phyloP scores from a whole-genome alignment of 2,329 filamentous ascomycete genomes.

The Pleoardoris graminearum region DNA sequence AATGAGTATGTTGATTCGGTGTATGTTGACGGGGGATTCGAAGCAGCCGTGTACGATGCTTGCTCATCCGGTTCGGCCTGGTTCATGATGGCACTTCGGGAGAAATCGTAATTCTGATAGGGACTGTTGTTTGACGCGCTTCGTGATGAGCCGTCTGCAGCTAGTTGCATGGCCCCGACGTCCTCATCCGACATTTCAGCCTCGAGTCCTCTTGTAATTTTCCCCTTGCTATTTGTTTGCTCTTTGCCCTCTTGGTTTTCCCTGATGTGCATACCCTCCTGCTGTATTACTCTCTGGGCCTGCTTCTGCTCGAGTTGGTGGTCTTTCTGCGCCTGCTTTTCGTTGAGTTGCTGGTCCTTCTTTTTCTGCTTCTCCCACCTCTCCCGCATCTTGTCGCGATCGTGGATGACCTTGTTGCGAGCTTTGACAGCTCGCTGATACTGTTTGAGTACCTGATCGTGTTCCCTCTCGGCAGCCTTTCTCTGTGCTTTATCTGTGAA shows the following conservation, averaged over 20 bases:
- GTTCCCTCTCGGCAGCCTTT: conserved; percentile 71
- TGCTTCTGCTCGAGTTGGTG: conserved; percentile 34
- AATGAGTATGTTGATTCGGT: conserved; percentile 27
- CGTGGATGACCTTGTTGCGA: conserved; percentile 65
- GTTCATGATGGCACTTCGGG: conserved; percentile 33
- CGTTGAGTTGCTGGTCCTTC: conserved; percentile 44
- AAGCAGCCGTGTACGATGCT: conserved; percentile 14
- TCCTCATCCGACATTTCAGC: conserved; percentile 23
- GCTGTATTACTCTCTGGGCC: conserved; percentile 30
- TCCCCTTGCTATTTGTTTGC: conserved; percentile 10
- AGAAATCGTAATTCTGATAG: conserved; percentile 37
- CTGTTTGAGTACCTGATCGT: conserved; percentile 63
- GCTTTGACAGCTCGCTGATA: conserved; percentile 70
- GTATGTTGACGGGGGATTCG: conserved; percentile 3
- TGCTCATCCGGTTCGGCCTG: conserved; percentile 31
- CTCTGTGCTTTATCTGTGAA: conserved; percentile 67
- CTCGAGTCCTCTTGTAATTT: conserved; percentile 13
- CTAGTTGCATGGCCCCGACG: conserved; percentile 27
- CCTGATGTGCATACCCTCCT: conserved; percentile 7
- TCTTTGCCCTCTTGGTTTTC: conserved; percentile 11
- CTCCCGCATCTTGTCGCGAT: conserved; percentile 63
- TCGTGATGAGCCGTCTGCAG: conserved; percentile 4
- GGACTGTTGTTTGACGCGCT: conserved; percentile 12
- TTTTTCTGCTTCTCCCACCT: conserved; percentile 50
- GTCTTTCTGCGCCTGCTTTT: conserved; percentile 22